These are phyloP conservation scores for Fomitopsis pinicola DNA, from an alignment of 1,284 basidiomycete genomes.

Conservation along the genomic window DNA sequence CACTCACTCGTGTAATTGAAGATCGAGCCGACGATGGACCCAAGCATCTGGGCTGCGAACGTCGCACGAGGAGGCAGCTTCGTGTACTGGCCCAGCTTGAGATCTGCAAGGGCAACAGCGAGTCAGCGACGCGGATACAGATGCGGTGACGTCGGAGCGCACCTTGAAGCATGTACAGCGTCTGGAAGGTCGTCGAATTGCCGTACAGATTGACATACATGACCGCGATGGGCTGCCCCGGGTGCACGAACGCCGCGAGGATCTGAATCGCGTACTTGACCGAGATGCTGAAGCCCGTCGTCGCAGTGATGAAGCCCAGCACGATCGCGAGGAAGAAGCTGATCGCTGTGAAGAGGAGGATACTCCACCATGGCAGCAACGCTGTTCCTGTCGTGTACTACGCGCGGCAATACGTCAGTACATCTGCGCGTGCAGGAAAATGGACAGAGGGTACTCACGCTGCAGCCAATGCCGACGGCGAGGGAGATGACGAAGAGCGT, in stretches of 20 bases:
- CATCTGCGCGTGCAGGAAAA: neutral
- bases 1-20: conserved; percentile 49
- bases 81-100: conserved; percentile 59
- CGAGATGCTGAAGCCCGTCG: conserved; percentile 46
- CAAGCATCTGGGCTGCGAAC: conserved; percentile 44
- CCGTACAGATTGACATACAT: conserved; percentile 54
- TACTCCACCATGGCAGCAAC: conserved; percentile 52
- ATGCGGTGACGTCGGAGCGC: conserved; percentile 8
- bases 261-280: conserved; percentile 56
- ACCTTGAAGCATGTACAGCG: conserved; percentile 53
- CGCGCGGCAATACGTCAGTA: neutral
- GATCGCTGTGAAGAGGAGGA: conserved; percentile 44
- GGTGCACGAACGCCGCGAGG: conserved; percentile 57
- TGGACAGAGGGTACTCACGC: conserved; percentile 21
- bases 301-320: conserved; percentile 49
- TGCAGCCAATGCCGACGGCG: conserved; percentile 49
- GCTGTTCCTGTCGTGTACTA: conserved; percentile 40
- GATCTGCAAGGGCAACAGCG: conserved; percentile 28
- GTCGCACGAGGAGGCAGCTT: conserved; percentile 46
- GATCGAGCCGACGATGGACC: conserved; percentile 38
- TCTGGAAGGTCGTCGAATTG: conserved; percentile 57
- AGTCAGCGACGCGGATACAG: conserved; percentile 5
- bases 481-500: conserved; percentile 43
- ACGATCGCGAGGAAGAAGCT: conserved; percentile 43
- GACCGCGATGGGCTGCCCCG: conserved; percentile 50